Percentiles rank a stretch among this genome's conserved stretches.
Conservation (phyloP, 2,329 filamentous ascomycete species). For the Monosporascus sp. region DNA sequence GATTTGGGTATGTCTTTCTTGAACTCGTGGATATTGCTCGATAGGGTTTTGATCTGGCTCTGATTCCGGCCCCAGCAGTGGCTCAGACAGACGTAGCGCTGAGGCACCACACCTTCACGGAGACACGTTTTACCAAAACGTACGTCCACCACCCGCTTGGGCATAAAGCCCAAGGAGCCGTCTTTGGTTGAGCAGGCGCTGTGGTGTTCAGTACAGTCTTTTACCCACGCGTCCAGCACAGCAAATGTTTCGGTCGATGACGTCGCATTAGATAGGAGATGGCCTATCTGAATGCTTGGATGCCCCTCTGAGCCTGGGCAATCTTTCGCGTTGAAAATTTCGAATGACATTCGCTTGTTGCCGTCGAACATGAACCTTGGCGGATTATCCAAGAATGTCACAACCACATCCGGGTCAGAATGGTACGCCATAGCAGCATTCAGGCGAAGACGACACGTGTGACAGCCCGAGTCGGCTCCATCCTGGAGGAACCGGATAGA, state of each 20-base stretch:
- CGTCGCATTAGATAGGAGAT: background rate
- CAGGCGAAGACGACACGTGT: background rate
- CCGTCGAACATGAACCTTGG: background rate
- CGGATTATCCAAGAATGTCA: background rate
- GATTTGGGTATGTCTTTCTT: slow-evolving; percentile 1
- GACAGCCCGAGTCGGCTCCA: background rate
- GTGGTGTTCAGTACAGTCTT: background rate
- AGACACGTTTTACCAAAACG: background rate
- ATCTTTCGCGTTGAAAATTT: background rate
- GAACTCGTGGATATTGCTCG: slow-evolving; percentile 2
- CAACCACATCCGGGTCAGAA: background rate
- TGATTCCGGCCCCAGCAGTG: slow-evolving; percentile 9
- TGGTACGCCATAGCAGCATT: background rate
- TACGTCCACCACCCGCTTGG: slow-evolving; percentile 7
- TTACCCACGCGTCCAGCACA: background rate
- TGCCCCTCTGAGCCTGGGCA: background rate
- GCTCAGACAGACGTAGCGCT: slow-evolving; percentile 8
- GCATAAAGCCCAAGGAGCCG: background rate
- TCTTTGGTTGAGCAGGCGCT: background rate
- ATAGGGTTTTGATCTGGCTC: slow-evolving; percentile 3
- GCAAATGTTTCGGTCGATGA: background rate
- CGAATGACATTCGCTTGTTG: background rate
- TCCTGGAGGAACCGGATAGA: background rate
- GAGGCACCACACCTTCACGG: background rate
- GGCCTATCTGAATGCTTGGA: background rate